Percentiles rank a stretch among this genome's conserved stretches.
Evolutionary conservation across 202 grass and related monocot species (phyloP).

Genomic region (Panicum virgatum): DNA sequence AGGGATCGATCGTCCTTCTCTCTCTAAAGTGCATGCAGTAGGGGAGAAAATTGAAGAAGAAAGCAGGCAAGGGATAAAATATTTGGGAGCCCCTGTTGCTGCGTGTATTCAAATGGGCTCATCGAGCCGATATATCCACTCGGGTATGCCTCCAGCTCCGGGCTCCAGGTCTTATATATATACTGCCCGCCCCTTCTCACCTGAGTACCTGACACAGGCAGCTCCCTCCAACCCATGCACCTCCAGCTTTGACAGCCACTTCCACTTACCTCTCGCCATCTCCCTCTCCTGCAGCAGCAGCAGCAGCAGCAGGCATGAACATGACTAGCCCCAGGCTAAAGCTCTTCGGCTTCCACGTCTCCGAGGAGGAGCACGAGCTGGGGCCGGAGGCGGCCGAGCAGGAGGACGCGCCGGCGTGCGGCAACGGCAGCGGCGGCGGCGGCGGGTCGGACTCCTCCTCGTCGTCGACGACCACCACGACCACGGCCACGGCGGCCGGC

Average conservation of each 20-base stretch:
- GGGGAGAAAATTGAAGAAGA: constrained; percentile 14
- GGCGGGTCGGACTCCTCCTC: constrained; percentile 79
- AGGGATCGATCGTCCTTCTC: constrained; percentile 38
- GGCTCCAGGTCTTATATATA: constrained; percentile 77
- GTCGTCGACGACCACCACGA: constrained; percentile 65
- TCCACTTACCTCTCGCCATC: neutral
- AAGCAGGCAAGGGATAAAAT: constrained; percentile 27
- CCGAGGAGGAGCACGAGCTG: constrained; percentile 40
- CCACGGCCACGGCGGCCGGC: constrained; percentile 29
- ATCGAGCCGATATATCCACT: constrained; percentile 39
- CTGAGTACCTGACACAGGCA: constrained; percentile 71
- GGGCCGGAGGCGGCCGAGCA: neutral
- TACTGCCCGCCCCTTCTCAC: constrained; percentile 43
- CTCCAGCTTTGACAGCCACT: constrained; percentile 44
- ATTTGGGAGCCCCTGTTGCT: constrained; percentile 35
- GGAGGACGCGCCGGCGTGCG: constrained; percentile 17
- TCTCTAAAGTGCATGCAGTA: constrained; percentile 43
- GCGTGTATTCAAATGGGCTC: constrained; percentile 53
- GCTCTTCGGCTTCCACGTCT: constrained; percentile 89
- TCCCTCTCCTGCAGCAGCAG: neutral
- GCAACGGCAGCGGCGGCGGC: constrained; percentile 20
- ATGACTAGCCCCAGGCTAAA: constrained; percentile 81
- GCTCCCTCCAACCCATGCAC: constrained; percentile 63
- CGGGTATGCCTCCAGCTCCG: constrained; percentile 23
- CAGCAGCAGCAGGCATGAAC: constrained; percentile 19